Base-by-base conservation (phyloP, 441 rosid species). In the Pelargonium myrrhifolium region DNA sequence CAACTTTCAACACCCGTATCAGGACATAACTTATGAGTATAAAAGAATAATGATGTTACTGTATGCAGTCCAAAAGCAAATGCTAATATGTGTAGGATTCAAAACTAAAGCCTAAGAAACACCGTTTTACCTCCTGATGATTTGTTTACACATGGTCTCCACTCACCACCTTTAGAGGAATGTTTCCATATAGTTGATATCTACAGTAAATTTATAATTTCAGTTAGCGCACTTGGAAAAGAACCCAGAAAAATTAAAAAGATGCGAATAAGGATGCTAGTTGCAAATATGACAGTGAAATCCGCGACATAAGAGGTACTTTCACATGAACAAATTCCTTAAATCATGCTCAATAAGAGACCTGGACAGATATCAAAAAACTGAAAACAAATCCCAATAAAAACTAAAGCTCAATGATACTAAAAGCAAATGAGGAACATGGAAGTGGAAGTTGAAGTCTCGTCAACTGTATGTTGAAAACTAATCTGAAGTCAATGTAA, bases 151-250 rank as follows among this genome's bases (percentile, higher is more conserved):
- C 94, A 95, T 0, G 97, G 93, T 69, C 70, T 89, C 98, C 99
- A 95, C 64, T 81, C 92, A 15, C 84, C 82, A 26, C 86, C 84
- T 83, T 82, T 87, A 77, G 85, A 80, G 17, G 89, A 86, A 75
- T 86, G 86, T 82, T 89, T 95, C 98, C 99, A 95, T 74, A 95
- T 85, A 12, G 89, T 90, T 60, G 86, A 83, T 67, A 95, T 78
- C 99, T 95, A 76, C 76, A 76, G 53, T 17, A 20, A 79, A 17
- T 64, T 45, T 20, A 63, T 69, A 62, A 12, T 43, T 56, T 39
- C 47, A 58, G 24, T 68, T 55, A 45, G 67, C 7, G 61, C 28
- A 5, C 14, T 12, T 31, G 9, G 10, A 47, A 21, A 65, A 26
- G 47, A 56, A 73, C 42, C 9, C 26, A 15, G 64, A 66, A 15